Evolutionary conservation across 2,329 filamentous ascomycete genomes (phyloP).

Genomic region (Fusarium bulbicola): DNA sequence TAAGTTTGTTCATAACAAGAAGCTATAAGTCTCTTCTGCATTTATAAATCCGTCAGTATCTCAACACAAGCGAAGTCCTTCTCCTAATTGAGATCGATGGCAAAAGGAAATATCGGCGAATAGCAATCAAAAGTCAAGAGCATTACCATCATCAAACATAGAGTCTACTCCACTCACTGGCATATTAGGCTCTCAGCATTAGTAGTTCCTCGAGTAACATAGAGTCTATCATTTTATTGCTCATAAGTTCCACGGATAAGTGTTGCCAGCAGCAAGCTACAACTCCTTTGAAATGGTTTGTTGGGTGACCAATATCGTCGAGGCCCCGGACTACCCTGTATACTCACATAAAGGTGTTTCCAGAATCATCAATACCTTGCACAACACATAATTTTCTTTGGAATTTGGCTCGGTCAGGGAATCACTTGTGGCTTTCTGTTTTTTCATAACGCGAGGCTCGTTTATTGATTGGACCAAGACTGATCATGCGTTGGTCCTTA

Average conservation of each 20-base stretch:
- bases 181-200: neutral
- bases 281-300: neutral
- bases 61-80: neutral
- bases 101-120: neutral
- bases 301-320: rapidly evolving
- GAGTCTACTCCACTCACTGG: neutral
- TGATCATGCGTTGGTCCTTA: too few relatives aligned
- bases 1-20: neutral
- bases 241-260: neutral
- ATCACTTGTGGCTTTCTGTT: too few relatives aligned
- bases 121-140: neutral
- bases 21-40: neutral
- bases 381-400: too few relatives aligned
- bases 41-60: neutral
- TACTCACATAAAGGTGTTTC: neutral
- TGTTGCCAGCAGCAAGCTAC: neutral
- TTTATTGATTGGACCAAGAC: neutral
- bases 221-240: neutral
- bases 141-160: neutral
- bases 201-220: neutral
- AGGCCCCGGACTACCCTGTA: neutral
- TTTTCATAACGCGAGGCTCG: neutral
- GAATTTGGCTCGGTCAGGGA: too few relatives aligned
- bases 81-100: too few relatives aligned
- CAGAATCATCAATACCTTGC: neutral